These are phyloP conservation scores for Medicago lupulina DNA, from an alignment of 306 rosid genomes.

Conservation along the genomic window DNA sequence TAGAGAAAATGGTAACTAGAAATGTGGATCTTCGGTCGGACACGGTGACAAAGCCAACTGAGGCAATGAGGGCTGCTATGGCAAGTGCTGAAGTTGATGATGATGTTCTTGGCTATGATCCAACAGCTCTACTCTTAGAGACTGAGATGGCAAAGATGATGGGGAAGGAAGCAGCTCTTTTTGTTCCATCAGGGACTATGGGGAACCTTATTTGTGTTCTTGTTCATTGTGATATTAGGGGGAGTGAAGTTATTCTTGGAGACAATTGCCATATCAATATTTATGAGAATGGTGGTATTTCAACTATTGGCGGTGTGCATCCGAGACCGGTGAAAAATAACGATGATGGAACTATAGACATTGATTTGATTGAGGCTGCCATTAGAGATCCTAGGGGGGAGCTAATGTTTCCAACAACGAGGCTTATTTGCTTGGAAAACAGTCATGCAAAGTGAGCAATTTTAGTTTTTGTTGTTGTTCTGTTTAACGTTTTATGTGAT, in stretches of 20 bases:
- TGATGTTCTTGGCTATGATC: slow-evolving; percentile 76
- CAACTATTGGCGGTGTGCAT: slow-evolving; percentile 94
- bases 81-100: slow-evolving; percentile 90
- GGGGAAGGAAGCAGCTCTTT: slow-evolving; percentile 91
- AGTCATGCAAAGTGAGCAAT: slow-evolving; percentile 83
- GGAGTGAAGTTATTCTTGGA: slow-evolving; percentile 93
- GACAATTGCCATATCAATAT: slow-evolving; percentile 76
- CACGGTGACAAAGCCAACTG: slow-evolving; percentile 88
- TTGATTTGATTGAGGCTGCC: slow-evolving; percentile 74
- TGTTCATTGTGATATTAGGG: slow-evolving; percentile 83
- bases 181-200: slow-evolving; percentile 97
- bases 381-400: slow-evolving; percentile 74
- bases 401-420: slow-evolving; percentile 73
- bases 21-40: slow-evolving; percentile 89
- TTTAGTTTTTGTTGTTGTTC: not conserved
- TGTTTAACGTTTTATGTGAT: slow-evolving; percentile 18
- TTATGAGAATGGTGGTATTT: slow-evolving; percentile 88
- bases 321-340: slow-evolving; percentile 73
- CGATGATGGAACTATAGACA: slow-evolving; percentile 86
- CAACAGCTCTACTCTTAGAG: slow-evolving; percentile 74
- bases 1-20: slow-evolving; percentile 69
- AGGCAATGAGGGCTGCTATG: slow-evolving; percentile 85
- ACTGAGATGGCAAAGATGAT: slow-evolving; percentile 71
- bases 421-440: slow-evolving; percentile 95
- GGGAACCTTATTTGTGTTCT: slow-evolving; percentile 92